Percentiles rank a stretch among this genome's conserved stretches.
Evolutionary conservation across 768 basidiomycete species (phyloP).

Genomic region (Rhizopogon rudus): DNA sequence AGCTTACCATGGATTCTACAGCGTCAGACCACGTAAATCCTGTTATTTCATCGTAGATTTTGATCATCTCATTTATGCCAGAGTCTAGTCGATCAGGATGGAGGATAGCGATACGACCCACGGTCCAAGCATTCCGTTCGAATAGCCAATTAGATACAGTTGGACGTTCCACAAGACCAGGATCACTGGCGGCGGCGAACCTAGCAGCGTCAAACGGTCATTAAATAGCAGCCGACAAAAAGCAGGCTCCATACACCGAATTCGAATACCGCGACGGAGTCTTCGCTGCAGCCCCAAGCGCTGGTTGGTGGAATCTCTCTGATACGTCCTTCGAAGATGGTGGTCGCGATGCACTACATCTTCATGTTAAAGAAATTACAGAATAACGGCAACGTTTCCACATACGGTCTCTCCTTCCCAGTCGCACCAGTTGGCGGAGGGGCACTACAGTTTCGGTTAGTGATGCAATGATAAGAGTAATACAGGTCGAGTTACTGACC

Average conservation of each 20-base stretch:
- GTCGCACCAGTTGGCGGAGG: background rate
- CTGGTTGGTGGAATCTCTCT: too few species aligned
- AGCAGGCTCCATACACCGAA: background rate
- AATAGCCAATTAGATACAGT: slow-evolving; percentile 1
- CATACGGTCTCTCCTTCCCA: background rate
- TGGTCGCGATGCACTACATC: background rate
- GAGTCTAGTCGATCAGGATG: background rate
- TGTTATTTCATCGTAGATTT: background rate
- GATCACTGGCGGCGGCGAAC: background rate
- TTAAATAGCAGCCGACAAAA: background rate
- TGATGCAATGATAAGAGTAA: background rate
- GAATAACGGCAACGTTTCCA: background rate
- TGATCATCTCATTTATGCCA: background rate
- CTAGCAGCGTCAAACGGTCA: background rate
- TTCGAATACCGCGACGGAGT: background rate
- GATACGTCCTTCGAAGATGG: too few species aligned
- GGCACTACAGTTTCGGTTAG: background rate
- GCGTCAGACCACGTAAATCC: background rate
- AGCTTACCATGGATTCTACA: background rate
- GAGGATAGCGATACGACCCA: background rate
- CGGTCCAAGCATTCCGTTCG: background rate
- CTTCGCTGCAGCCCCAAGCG: too few species aligned
- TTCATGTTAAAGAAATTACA: background rate
- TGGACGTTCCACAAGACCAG: background rate
- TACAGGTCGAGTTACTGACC: background rate